Percentiles rank a stretch among this genome's conserved stretches.
Conservation (phyloP, 1,284 basidiomycete genomes). For the Trichosporon asahii region DNA sequence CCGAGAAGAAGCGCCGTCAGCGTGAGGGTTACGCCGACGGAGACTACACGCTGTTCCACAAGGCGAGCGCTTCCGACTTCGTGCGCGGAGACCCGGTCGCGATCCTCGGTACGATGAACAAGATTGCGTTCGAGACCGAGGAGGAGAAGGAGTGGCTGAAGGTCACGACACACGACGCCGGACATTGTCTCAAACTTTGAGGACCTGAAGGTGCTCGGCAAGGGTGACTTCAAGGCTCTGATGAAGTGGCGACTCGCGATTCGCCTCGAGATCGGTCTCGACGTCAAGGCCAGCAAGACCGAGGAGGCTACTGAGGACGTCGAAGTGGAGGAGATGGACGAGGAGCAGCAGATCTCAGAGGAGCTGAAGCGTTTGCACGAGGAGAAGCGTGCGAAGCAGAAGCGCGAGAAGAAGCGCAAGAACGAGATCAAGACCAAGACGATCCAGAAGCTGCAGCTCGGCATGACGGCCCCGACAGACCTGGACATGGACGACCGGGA, state of each 20-base stretch:
- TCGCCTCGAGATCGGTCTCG: slow-evolving; percentile 80
- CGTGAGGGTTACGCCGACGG: slow-evolving; percentile 96
- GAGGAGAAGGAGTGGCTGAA: slow-evolving; percentile 84
- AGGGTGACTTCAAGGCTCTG: slow-evolving; percentile 91
- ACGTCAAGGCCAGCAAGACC: slow-evolving; percentile 66
- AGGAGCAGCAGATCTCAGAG: slow-evolving; percentile 80
- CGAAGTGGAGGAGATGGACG: slow-evolving; percentile 74
- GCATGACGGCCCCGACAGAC: slow-evolving; percentile 97
- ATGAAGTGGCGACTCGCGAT: slow-evolving; percentile 85
- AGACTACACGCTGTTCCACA: slow-evolving; percentile 85
- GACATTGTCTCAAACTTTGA: slow-evolving; percentile 80
- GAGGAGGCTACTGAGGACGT: slow-evolving; percentile 74
- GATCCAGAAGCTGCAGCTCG: slow-evolving; percentile 91
- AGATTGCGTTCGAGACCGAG: slow-evolving; percentile 75
- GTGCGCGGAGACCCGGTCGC: slow-evolving; percentile 72
- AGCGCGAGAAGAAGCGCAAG: slow-evolving; percentile 76
- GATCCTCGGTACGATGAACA: slow-evolving; percentile 77
- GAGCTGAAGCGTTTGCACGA: slow-evolving; percentile 83
- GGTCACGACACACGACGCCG: slow-evolving; percentile 66
- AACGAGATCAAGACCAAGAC: slow-evolving; percentile 88
- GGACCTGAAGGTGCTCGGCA: slow-evolving; percentile 95
- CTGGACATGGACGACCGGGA: slow-evolving; percentile 71
- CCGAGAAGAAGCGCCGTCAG: slow-evolving; percentile 90
- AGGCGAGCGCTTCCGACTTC: slow-evolving; percentile 70
- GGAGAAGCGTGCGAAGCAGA: slow-evolving; percentile 68